Conservation (phyloP, 129 eudicot species). For the Chrysanthemum seticuspe region DNA sequence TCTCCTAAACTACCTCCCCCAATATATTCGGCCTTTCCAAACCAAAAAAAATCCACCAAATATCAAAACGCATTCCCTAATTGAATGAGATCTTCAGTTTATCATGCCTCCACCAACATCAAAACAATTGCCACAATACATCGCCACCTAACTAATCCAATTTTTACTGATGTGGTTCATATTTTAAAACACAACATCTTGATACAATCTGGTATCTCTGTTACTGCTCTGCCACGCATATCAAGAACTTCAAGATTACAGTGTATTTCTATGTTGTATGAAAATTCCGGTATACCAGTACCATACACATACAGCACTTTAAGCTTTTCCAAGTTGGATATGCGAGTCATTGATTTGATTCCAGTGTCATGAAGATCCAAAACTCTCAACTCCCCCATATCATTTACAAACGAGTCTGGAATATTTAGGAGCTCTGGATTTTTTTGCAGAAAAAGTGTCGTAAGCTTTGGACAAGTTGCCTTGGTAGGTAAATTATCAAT, state of each 20-base stretch:
- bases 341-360: not conserved
- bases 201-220: not conserved
- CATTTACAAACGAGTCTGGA: not conserved
- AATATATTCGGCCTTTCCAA: no score
- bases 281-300: not conserved
- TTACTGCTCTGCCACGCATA: not conserved
- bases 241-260: slow-evolving; percentile 12
- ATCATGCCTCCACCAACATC: no score
- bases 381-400: not conserved
- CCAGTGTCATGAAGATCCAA: slow-evolving; percentile 1
- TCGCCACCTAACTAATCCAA: no score
- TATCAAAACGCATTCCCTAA: no score
- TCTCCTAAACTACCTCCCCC: no score
- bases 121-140: no score
- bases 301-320: slow-evolving; percentile 6
- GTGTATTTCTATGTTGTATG: not conserved
- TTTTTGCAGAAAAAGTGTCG: slow-evolving; percentile 11
- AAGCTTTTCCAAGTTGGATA: not conserved
- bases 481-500: not conserved
- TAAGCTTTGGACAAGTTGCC: not conserved
- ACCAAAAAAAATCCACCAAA: no score
- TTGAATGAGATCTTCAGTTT: no score
- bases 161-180: no score
- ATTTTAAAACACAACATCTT: not conserved
- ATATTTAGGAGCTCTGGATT: not conserved